phyloP scores from a whole-genome alignment of 345 rosid genomes.

The Murraya koenigii region DNA sequence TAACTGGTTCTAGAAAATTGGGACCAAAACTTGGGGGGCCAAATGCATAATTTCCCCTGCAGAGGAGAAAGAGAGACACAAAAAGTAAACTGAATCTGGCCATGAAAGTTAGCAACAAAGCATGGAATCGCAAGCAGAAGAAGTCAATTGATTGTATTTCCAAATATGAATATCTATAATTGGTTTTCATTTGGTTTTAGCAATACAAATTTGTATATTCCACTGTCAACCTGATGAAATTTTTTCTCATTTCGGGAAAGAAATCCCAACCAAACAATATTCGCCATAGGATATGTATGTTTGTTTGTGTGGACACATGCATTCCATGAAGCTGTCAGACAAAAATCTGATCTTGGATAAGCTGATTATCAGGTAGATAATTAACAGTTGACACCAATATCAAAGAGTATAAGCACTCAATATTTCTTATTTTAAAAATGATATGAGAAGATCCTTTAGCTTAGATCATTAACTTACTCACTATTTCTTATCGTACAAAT shows the following conservation, averaged over 20 bases:
- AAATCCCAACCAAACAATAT: neutral
- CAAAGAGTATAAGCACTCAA: slow-evolving; percentile 4
- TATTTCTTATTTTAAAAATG: neutral
- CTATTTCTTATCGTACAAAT: neutral
- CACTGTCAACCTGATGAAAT: neutral
- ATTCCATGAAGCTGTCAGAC: neutral
- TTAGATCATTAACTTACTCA: neutral
- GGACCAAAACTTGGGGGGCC: slow-evolving; percentile 28
- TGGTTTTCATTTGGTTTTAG: neutral
- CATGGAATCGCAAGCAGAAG: slow-evolving; percentile 3
- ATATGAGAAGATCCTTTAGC: neutral
- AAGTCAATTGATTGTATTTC: slow-evolving; percentile 2
- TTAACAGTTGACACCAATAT: neutral
- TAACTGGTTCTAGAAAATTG: slow-evolving; percentile 29
- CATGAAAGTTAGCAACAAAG: neutral
- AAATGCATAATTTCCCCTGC: slow-evolving; percentile 37
- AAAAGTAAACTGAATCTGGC: neutral
- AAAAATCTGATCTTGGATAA: neutral
- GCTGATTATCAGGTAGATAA: neutral
- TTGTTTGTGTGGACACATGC: neutral
- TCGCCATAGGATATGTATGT: neutral
- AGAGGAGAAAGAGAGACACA: neutral
- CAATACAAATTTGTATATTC: neutral
- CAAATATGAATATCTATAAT: neutral
- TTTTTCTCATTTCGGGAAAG: neutral